Evolutionary conservation across 495 filamentous ascomycete species (phyloP).

Genomic region (Aspergillus cristatus): DNA sequence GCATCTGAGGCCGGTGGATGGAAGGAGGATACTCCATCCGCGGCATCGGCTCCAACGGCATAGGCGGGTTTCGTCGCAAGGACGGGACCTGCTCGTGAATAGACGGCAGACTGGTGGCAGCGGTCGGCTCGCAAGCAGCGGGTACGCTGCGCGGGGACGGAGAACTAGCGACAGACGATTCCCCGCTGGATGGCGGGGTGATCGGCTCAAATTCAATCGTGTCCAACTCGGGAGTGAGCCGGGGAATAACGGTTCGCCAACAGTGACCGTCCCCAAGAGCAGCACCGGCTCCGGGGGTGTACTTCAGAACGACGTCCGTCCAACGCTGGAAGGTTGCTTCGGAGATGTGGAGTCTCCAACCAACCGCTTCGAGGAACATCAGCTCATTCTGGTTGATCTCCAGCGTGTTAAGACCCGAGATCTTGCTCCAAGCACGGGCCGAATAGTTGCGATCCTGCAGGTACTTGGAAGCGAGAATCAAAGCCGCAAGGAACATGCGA

Average conservation of each 20-base stretch:
- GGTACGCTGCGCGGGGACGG: constrained; percentile 26
- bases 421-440: constrained; percentile 95
- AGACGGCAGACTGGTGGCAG: constrained; percentile 5
- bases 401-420: constrained; percentile 77
- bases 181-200: no score
- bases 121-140: constrained; percentile 13
- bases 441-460: constrained; percentile 97
- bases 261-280: constrained; percentile 31
- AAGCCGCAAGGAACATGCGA: constrained; percentile 89
- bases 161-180: constrained; percentile 21
- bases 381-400: constrained; percentile 98
- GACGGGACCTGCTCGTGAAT: constrained; percentile 37
- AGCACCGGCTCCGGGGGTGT: constrained; percentile 52
- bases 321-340: constrained; percentile 83
- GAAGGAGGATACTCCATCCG: constrained; percentile 29
- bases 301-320: constrained; percentile 81
- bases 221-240: constrained; percentile 59
- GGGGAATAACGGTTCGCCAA: constrained; percentile 72
- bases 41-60: constrained; percentile 50
- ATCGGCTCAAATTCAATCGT: constrained; percentile 24
- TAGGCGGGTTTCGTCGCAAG: constrained; percentile 37
- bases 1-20: constrained; percentile 51
- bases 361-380: constrained; percentile 79
- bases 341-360: constrained; percentile 90
- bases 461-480: constrained; percentile 94